Conservation (phyloP, 106 monocot species). For the Hemerocallis citrina region DNA sequence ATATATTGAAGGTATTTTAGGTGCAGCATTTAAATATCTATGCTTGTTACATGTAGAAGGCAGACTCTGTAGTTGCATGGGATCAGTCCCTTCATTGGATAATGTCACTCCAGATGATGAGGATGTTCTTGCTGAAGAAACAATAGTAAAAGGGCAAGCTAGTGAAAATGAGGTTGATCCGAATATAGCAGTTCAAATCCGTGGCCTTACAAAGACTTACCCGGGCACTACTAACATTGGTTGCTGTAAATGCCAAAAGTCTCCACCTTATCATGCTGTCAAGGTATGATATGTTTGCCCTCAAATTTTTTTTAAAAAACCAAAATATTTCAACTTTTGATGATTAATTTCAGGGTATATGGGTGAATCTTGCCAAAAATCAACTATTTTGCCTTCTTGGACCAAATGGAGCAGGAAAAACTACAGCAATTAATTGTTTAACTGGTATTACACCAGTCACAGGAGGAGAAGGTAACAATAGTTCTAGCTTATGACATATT, state of each 20-base stretch:
- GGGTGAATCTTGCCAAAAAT: constrained; percentile 79
- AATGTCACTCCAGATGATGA: constrained; percentile 69
- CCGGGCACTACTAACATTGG: constrained; percentile 52
- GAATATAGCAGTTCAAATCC: constrained; percentile 55
- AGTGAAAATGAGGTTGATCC: constrained; percentile 23
- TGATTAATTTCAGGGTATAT: constrained; percentile 48
- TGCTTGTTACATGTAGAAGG: constrained; percentile 36
- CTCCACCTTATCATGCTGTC: constrained; percentile 77
- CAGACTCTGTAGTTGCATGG: constrained; percentile 48
- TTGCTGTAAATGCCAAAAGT: constrained; percentile 44
- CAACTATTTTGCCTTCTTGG: constrained; percentile 96
- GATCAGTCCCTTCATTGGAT: constrained; percentile 42
- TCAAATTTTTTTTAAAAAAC: background rate
- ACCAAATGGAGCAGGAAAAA: constrained; percentile 95
- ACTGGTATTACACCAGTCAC: constrained; percentile 87
- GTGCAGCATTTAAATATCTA: background rate
- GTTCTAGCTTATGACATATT: background rate
- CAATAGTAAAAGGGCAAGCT: constrained; percentile 40
- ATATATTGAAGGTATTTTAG: background rate
- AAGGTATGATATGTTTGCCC: constrained; percentile 34
- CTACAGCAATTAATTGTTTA: constrained; percentile 81
- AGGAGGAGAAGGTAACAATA: constrained; percentile 65
- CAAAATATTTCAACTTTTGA: background rate
- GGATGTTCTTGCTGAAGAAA: constrained; percentile 82
- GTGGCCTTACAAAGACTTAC: constrained; percentile 73